Evolutionary conservation across 2,329 filamentous ascomycete genomes (phyloP).

Genomic region (Ophiostoma sp.): DNA sequence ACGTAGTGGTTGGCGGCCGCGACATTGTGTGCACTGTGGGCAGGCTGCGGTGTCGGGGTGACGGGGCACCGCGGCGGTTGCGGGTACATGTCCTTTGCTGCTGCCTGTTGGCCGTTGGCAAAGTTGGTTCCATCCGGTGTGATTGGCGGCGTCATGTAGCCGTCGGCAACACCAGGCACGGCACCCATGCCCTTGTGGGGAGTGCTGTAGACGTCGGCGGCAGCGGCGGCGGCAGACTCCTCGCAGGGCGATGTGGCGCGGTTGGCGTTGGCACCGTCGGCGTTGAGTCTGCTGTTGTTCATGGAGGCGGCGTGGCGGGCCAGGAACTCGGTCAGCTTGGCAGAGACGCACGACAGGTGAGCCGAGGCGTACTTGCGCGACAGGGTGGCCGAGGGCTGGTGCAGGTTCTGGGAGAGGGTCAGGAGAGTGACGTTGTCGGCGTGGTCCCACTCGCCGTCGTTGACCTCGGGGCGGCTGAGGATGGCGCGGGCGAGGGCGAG

Average conservation of each 20-base stretch:
- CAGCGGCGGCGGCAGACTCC: conserved; percentile 41
- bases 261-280: conserved; percentile 23
- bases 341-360: conserved; percentile 49
- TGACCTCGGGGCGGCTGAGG: conserved; percentile 70
- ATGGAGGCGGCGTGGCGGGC: conserved; percentile 49
- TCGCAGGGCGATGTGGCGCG: conserved; percentile 52
- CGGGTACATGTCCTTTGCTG: conserved; percentile 44
- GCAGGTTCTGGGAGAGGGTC: conserved; percentile 54
- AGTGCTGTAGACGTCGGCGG: conserved; percentile 64
- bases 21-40: conserved; percentile 44
- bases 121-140: conserved; percentile 67
- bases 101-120: conserved; percentile 44
- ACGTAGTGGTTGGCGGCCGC: conserved; percentile 29
- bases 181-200: conserved; percentile 69
- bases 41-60: conserved; percentile 57
- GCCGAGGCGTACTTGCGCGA: conserved; percentile 56
- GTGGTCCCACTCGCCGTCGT: conserved; percentile 70
- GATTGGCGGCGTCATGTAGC: conserved; percentile 79
- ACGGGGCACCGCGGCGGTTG: conserved; percentile 54
- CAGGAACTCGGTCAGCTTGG: conserved; percentile 54
- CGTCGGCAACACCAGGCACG: conserved; percentile 58
- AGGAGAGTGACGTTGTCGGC: conserved; percentile 63
- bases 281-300: conserved; percentile 29
- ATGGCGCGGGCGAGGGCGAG: conserved; percentile 83
- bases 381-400: conserved; percentile 53